A percentile compares a stretch with the other conserved stretches of the same genome.
phyloP scores from a whole-genome alignment of 495 filamentous ascomycete species.

The Penicillium lagena region DNA sequence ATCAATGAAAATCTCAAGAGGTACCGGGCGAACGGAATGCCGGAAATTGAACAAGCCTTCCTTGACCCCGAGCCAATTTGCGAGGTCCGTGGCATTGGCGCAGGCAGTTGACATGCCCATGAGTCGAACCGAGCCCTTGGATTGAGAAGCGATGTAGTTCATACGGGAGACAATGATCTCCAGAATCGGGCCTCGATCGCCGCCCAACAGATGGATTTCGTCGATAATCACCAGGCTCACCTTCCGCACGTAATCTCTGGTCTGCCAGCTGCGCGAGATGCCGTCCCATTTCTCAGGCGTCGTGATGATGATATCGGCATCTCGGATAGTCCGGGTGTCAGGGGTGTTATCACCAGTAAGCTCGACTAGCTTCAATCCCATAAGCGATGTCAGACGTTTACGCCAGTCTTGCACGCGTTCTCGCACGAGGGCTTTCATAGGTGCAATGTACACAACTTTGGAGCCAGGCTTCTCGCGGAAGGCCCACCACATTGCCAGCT shows the following conservation, averaged over 20 bases:
- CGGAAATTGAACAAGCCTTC: conserved; percentile 97
- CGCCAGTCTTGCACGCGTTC: conserved; percentile 97
- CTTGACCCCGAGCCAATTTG: conserved; percentile 96
- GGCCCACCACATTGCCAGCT: conserved; percentile 99
- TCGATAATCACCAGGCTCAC: conserved; percentile 97
- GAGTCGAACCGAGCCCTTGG: conserved; percentile 76
- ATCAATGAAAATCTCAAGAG: conserved; percentile 92
- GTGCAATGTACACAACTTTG: conserved; percentile 98
- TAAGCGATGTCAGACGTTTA: conserved; percentile 69
- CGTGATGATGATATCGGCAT: conserved; percentile 97
- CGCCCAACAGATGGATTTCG: conserved; percentile 94
- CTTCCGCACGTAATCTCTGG: conserved; percentile 88
- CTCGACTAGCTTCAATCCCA: conserved; percentile 90
- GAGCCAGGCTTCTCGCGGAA: conserved; percentile 93
- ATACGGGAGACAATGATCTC: conserved; percentile 99
- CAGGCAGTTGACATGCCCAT: conserved; percentile 98
- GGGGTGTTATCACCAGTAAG: conserved; percentile 98
- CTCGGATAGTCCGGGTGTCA: conserved; percentile 86
- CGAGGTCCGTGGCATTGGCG: conserved; percentile 90
- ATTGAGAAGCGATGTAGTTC: conserved; percentile 97
- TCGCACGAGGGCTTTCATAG: conserved; percentile 97
- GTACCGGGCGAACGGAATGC: conserved; percentile 95
- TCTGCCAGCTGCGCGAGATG: conserved; percentile 98
- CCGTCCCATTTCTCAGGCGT: conserved; percentile 99
- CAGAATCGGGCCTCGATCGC: conserved; percentile 92